These are phyloP conservation scores for Botrytis cinerea DNA, from an alignment of 2,329 filamentous ascomycete genomes.

Conservation along the genomic window DNA sequence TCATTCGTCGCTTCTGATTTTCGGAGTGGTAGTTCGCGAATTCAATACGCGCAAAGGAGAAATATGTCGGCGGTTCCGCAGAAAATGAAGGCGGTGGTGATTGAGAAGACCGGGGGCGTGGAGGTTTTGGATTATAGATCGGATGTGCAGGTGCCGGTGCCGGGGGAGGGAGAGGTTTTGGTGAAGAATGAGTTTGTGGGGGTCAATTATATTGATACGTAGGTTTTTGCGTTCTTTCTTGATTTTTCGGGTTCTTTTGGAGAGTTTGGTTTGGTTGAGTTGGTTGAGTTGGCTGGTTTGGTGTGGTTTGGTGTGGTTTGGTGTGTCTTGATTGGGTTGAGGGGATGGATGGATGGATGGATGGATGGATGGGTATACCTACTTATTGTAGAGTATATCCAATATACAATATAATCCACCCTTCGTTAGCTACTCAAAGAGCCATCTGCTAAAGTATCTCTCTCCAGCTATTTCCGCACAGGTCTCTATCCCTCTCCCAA, in stretches of 20 bases:
- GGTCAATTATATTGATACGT: slow-evolving; percentile 88
- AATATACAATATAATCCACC: neutral
- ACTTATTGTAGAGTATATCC: neutral
- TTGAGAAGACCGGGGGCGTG: slow-evolving; percentile 70
- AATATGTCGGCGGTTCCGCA: slow-evolving; percentile 30
- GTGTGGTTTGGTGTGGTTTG: neutral
- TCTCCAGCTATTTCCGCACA: slow-evolving; percentile 74
- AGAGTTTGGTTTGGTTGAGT: neutral
- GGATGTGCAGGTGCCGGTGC: slow-evolving; percentile 69
- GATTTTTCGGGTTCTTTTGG: neutral
- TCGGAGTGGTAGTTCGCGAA: neutral
- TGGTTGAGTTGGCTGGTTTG: too few relatives aligned
- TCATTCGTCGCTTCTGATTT: too few relatives aligned
- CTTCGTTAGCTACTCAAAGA: neutral
- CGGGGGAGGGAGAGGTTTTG: slow-evolving; percentile 68
- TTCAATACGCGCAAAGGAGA: neutral
- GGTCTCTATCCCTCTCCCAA: slow-evolving; percentile 75
- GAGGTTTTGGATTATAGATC: slow-evolving; percentile 74
- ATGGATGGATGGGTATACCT: neutral
- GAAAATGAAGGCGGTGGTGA: slow-evolving; percentile 64
- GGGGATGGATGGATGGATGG: too few relatives aligned
- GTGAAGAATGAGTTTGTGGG: slow-evolving; percentile 80
- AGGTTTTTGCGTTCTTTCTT: slow-evolving; percentile 25
- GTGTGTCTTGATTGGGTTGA: too few relatives aligned
- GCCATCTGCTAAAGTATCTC: neutral